Evolutionary conservation across 768 basidiomycete genomes (phyloP).

Genomic region (Cantharellus anzutake): DNA sequence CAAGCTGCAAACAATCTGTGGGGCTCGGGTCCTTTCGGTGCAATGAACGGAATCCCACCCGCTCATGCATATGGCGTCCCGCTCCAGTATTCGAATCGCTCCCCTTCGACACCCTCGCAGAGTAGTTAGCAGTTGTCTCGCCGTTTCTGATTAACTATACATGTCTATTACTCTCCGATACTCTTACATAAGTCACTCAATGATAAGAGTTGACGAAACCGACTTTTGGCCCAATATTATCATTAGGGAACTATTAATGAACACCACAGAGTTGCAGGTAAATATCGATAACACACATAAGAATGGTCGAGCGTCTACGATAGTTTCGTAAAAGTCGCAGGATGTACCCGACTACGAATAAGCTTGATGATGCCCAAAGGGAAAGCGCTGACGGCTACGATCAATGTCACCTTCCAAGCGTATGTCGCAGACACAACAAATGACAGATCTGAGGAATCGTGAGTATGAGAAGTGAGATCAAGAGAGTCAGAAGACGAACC

Average conservation of each 20-base stretch:
- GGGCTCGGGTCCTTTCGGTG: conserved; percentile 2
- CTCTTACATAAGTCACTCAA: too few species aligned
- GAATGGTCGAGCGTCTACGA: conserved; percentile 1
- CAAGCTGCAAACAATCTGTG: conserved; percentile 1
- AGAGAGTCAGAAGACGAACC: conserved; percentile 31
- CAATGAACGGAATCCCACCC: not conserved
- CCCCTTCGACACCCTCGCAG: not conserved
- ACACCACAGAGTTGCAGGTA: too few species aligned
- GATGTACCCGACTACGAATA: conserved; percentile 68
- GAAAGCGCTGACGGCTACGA: conserved; percentile 84
- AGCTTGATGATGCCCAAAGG: conserved; percentile 84
- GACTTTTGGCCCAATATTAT: too few species aligned
- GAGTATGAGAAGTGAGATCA: not conserved
- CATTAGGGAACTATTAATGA: too few species aligned
- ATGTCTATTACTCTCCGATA: too few species aligned
- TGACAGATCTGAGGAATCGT: conserved; percentile 44
- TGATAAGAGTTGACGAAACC: too few species aligned
- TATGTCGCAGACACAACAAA: conserved; percentile 82
- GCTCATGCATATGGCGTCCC: not conserved
- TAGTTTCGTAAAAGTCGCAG: conserved; percentile 86
- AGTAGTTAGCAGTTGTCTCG: not conserved
- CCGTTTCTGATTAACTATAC: not conserved
- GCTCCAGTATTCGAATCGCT: not conserved
- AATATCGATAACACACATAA: too few species aligned
- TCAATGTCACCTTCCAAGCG: conserved; percentile 87